phyloP scores from a whole-genome alignment of 805 yeast species.

The Wickerhamomyces pijperi region DNA sequence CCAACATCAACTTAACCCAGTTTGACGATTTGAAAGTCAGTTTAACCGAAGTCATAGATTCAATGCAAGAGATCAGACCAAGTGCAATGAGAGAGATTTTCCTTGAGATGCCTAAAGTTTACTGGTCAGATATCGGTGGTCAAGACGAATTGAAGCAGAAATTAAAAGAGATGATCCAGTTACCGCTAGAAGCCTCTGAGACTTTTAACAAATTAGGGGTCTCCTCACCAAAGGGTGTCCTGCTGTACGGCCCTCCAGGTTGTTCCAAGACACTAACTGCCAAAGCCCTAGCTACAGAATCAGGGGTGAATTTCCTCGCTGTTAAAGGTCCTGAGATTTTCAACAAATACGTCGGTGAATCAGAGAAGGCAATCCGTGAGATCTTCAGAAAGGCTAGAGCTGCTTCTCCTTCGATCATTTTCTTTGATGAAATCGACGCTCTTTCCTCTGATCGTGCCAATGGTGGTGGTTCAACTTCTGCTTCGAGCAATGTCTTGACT shows the following conservation, averaged over 20 bases:
- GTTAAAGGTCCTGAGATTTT: constrained; percentile 96
- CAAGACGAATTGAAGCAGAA: constrained; percentile 75
- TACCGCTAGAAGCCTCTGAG: constrained; percentile 77
- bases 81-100: constrained; percentile 96
- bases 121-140: constrained; percentile 95
- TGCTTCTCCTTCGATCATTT: constrained; percentile 88
- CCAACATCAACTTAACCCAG: constrained; percentile 14
- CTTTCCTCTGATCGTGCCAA: constrained; percentile 56
- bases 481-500: constrained; percentile 78
- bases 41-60: constrained; percentile 50
- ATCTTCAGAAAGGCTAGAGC: constrained; percentile 89
- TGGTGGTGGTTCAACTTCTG: constrained; percentile 46
- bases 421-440: constrained; percentile 96
- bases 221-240: constrained; percentile 83
- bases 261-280: constrained; percentile 94
- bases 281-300: constrained; percentile 90
- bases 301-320: constrained; percentile 86
- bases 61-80: constrained; percentile 76
- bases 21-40: constrained; percentile 32
- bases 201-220: constrained; percentile 73
- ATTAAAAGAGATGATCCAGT: constrained; percentile 79
- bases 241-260: constrained; percentile 96
- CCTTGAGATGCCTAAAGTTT: constrained; percentile 86
- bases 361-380: constrained; percentile 87
- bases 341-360: constrained; percentile 92